A percentile compares a stretch with the other conserved stretches of the same genome.
Conservation (phyloP, 2,329 filamentous ascomycete genomes). For the Colletotrichum lentis region DNA sequence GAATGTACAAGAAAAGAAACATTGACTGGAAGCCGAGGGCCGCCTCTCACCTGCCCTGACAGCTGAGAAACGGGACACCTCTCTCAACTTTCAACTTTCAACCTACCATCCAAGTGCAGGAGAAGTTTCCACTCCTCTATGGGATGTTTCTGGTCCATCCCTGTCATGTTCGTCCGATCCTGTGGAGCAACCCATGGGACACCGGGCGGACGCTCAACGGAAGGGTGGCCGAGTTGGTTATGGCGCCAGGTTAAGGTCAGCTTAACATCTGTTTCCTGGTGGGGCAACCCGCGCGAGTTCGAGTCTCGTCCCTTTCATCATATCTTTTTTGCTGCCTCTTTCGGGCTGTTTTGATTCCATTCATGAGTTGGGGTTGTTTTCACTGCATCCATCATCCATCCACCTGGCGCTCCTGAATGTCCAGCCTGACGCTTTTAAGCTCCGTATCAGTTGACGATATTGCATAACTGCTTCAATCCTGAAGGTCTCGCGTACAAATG, state of each 20-base stretch:
- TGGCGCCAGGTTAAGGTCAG: constrained; percentile 25
- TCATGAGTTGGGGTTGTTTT: too few species aligned
- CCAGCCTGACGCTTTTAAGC: too few species aligned
- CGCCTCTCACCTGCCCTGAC: neutral
- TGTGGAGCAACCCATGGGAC: neutral
- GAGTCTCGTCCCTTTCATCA: constrained; percentile 16
- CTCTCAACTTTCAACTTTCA: neutral
- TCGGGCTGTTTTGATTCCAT: neutral
- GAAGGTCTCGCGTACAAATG: too few species aligned
- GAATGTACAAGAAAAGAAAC: neutral
- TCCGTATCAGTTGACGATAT: too few species aligned
- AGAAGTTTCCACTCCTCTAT: neutral
- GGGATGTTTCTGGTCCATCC: accelerated
- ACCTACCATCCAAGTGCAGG: too few species aligned
- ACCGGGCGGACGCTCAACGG: neutral
- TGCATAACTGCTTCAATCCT: too few species aligned
- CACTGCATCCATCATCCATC: too few species aligned
- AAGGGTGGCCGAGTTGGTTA: constrained; percentile 25
- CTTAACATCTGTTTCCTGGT: constrained; percentile 23
- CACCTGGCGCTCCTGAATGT: too few species aligned
- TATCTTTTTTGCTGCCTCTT: neutral
- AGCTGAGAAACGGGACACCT: neutral
- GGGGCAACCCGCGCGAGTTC: constrained; percentile 25
- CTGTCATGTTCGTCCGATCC: neutral
- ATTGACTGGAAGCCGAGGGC: neutral